A percentile compares a stretch with the other conserved stretches of the same genome.
phyloP scores from a whole-genome alignment of 805 yeast genomes.

The Scheffersomyces spartinae region DNA sequence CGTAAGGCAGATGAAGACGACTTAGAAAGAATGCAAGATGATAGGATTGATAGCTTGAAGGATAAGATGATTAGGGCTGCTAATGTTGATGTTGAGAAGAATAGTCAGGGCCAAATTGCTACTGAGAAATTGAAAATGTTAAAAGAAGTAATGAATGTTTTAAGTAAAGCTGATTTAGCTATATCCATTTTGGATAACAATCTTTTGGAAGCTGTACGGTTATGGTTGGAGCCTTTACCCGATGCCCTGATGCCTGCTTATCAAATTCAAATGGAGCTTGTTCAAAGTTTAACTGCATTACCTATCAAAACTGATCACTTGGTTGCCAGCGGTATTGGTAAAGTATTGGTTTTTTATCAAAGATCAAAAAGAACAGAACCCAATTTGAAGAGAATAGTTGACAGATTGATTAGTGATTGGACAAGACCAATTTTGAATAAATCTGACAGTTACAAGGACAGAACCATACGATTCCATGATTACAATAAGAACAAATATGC shows the following conservation, averaged over 20 bases:
- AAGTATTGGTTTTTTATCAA: conserved; percentile 87
- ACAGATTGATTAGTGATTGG: conserved; percentile 91
- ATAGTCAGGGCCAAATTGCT: conserved; percentile 56
- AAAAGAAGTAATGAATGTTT: conserved; percentile 63
- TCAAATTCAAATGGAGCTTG: conserved; percentile 84
- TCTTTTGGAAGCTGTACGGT: conserved; percentile 80
- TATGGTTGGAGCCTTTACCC: conserved; percentile 97
- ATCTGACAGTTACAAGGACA: conserved; percentile 87
- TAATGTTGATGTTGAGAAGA: conserved; percentile 53
- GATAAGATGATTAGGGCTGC: conserved; percentile 88
- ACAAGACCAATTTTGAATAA: conserved; percentile 96
- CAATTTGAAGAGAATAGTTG: conserved; percentile 76
- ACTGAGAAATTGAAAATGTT: conserved; percentile 68
- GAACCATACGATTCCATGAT: conserved; percentile 54
- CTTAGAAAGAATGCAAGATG: conserved; percentile 91
- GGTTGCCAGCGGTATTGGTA: conserved; percentile 90
- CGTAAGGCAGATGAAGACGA: conserved; percentile 75
- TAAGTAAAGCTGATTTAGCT: conserved; percentile 75
- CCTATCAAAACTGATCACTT: conserved; percentile 95
- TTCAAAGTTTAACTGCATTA: conserved; percentile 57
- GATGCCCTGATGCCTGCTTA: conserved; percentile 97
- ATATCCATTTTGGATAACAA: conserved; percentile 92
- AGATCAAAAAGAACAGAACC: conserved; percentile 84
- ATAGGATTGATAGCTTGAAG: conserved; percentile 67
- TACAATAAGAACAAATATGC: conserved; percentile 51